Conservation (phyloP, 495 filamentous ascomycete genomes). For the Daldinia caldariorum region DNA sequence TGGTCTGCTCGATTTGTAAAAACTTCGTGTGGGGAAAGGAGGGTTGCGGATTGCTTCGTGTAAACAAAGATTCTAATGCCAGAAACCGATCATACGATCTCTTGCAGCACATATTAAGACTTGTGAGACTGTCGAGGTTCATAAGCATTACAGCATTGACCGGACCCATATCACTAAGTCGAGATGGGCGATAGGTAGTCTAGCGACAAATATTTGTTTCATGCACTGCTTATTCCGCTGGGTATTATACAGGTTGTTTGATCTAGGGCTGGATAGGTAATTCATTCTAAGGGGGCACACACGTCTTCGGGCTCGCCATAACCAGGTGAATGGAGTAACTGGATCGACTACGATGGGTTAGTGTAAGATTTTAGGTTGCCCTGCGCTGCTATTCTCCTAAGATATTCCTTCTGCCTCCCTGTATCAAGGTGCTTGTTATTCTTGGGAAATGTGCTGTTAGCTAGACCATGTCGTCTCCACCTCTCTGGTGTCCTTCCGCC, state of each 20-base stretch:
- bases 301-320: slow-evolving; percentile 19
- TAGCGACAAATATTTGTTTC: slow-evolving; percentile 12
- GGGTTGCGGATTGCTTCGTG: not conserved
- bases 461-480: slow-evolving; percentile 25
- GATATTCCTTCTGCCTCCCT: not conserved
- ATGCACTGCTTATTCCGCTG: slow-evolving; percentile 17
- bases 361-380: slow-evolving; percentile 14
- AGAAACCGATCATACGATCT: not conserved
- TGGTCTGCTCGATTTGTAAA: not conserved
- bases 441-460: slow-evolving; percentile 7
- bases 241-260: slow-evolving; percentile 8
- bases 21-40: not conserved
- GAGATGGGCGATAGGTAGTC: slow-evolving; percentile 6
- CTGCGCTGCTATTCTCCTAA: not conserved
- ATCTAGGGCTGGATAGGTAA: slow-evolving; percentile 4
- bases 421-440: slow-evolving; percentile 14
- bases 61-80: not conserved
- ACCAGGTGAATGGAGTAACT: slow-evolving; percentile 7
- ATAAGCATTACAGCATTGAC: slow-evolving; percentile 3
- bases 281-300: slow-evolving; percentile 23
- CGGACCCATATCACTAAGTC: slow-evolving; percentile 9
- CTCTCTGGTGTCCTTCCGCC: slow-evolving; percentile 11
- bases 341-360: slow-evolving; percentile 21
- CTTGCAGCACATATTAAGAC: not conserved
- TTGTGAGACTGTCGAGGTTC: slow-evolving; percentile 7